Base-by-base conservation (phyloP, 108 stramenopile species). In the Aurantiochytrium sp. region DNA sequence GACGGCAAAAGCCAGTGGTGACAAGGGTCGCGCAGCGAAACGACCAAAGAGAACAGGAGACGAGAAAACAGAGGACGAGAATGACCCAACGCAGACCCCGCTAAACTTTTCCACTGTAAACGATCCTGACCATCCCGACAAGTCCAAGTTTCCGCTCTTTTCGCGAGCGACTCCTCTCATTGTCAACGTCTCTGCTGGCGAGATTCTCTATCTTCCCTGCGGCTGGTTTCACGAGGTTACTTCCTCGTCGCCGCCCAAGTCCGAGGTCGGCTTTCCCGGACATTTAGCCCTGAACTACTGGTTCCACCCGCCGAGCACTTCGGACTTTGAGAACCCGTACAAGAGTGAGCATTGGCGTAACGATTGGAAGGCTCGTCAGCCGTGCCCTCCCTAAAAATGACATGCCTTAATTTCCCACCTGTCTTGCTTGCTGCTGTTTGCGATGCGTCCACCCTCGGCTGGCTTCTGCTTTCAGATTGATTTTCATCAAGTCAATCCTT, bases 191-290 rank as follows among this genome's bases (percentile, higher is more conserved):
- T 44, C 90, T 16, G 94, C 94, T 18, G 98, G 98, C 19, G 93
- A 98, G 60, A 94, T 95, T 53, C 88, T 99, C 28, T 99, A 97
- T 89, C 92, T 99, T 8, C 99, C 99, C 8, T 96, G 97, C 12
- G 96, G 96, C 4, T 98, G 98, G 98, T 98, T 97, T 87, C 99
- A 99, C 93, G 95, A 97, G 72, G 99, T 98, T 8, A 93, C 93
- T 12, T 96, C 96, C 4, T 87, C 25, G 72, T 16, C 43, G 60
- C 5, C 14, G 55, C 42, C n/a, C 21, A 16, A n/a, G 23, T 42
- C 55, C 4, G 57, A 73, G 58, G 58, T n/a, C n/a, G 64, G 35
- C 64, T 69, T 69, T n/a, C 59, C 60, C 58, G 49, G 93, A 12
- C 98, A 98, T 91, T 43, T 96, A 72, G 98, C 98, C 25, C 88